These are phyloP conservation scores for Metschnikowia reukaufii DNA, from an alignment of 805 yeast genomes.

Conservation along the genomic window DNA sequence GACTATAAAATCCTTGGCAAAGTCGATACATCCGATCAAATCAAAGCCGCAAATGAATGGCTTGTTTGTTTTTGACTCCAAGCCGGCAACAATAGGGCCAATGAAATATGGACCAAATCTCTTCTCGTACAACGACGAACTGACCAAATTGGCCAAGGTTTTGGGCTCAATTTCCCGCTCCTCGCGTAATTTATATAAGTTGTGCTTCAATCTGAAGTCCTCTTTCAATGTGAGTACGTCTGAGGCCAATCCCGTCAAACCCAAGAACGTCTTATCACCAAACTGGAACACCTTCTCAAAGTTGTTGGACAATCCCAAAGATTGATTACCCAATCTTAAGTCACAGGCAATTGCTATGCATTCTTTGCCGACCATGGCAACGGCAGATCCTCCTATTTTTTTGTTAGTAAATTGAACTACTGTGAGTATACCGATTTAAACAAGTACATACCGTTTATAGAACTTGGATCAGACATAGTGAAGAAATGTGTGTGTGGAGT, in stretches of 20 bases:
- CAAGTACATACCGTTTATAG: constrained; percentile 60
- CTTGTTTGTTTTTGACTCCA: constrained; percentile 73
- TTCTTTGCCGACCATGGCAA: constrained; percentile 98
- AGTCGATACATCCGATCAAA: constrained; percentile 94
- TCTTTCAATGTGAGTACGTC: constrained; percentile 88
- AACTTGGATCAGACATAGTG: constrained; percentile 71
- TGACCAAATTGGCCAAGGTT: constrained; percentile 88
- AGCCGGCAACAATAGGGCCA: constrained; percentile 96
- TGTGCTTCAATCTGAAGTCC: constrained; percentile 78
- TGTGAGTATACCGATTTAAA: not conserved
- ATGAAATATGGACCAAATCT: constrained; percentile 96
- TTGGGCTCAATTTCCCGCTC: constrained; percentile 92
- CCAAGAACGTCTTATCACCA: constrained; percentile 79
- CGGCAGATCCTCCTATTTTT: constrained; percentile 84
- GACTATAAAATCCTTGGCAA: constrained; percentile 90
- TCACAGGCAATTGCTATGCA: constrained; percentile 98
- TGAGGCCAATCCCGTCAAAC: constrained; percentile 92
- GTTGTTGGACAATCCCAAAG: constrained; percentile 86
- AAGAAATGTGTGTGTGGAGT: not conserved
- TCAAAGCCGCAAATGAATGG: constrained; percentile 97
- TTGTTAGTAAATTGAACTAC: constrained; percentile 12
- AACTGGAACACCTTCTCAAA: constrained; percentile 89
- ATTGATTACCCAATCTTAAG: constrained; percentile 89
- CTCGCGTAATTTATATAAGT: constrained; percentile 85
- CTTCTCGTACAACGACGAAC: constrained; percentile 84